Evolutionary conservation across 164 flowering plant genomes (phyloP).

Genomic region (Stephania japonica): DNA sequence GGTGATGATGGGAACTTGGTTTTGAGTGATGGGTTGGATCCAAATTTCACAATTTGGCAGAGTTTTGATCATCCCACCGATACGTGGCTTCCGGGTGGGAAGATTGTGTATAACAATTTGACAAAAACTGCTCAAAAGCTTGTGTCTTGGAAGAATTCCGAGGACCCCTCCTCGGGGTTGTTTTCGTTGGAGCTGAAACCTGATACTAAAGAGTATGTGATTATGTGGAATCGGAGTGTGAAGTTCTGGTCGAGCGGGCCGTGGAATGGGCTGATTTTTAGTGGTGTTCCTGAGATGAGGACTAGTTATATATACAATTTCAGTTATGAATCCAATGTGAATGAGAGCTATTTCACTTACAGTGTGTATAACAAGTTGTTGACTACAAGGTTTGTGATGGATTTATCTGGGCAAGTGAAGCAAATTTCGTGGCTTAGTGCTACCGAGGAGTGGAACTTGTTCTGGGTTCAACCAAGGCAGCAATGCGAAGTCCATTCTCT

Average conservation of each 20-base stretch:
- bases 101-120: conserved; percentile 30
- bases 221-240: conserved; percentile 4
- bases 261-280: conserved; percentile 15
- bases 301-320: conserved; percentile 9
- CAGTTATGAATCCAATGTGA: conserved; percentile 10
- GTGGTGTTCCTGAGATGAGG: conserved; percentile 17
- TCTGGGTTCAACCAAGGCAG: no score
- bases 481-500: no score
- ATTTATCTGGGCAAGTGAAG: no score
- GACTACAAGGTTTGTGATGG: no score
- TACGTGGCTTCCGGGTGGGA: conserved; percentile 49
- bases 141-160: conserved; percentile 56
- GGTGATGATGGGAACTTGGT: conserved; percentile 29
- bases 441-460: no score
- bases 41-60: conserved; percentile 45
- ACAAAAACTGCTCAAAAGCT: conserved; percentile 30
- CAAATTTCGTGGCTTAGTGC: no score
- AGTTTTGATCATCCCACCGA: conserved; percentile 43
- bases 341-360: conserved; percentile 15
- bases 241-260: conserved; percentile 19
- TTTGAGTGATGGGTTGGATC: conserved; percentile 18
- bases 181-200: conserved; percentile 9
- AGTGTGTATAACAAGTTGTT: neutral
- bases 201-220: neutral
- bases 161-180: conserved; percentile 60